Evolutionary conservation across 2,329 filamentous ascomycete species (phyloP).

Genomic region (Lachnellula occidentalis): DNA sequence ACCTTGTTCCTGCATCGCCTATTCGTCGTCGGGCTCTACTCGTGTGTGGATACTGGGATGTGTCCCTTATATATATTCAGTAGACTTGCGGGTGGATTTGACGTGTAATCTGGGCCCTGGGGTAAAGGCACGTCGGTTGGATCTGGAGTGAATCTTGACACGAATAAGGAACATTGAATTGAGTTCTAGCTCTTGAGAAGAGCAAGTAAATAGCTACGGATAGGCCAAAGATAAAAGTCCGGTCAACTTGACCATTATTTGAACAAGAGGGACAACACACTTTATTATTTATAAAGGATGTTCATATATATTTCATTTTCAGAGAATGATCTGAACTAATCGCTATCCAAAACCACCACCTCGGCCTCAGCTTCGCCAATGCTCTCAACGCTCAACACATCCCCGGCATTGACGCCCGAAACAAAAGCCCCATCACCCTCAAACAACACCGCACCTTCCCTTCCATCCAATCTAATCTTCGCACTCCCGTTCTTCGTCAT

Average conservation of each 20-base stretch:
- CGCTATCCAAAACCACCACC: conserved; percentile 27
- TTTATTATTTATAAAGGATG: background rate
- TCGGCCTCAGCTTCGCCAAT: conserved; percentile 64
- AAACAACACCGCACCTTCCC: conserved; percentile 59
- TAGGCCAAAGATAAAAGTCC: no score
- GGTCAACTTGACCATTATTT: no score
- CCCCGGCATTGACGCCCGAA: conserved; percentile 56
- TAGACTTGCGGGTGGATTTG: no score
- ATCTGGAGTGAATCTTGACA: no score
- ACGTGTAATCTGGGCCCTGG: no score
- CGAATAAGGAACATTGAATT: no score
- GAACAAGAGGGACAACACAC: background rate
- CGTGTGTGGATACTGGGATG: no score
- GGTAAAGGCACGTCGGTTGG: no score
- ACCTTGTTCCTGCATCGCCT: no score
- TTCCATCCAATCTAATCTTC: conserved; percentile 62
- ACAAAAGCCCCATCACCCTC: conserved; percentile 83
- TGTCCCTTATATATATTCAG: no score
- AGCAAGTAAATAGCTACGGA: background rate
- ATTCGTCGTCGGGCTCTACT: no score
- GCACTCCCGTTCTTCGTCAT: conserved; percentile 73
- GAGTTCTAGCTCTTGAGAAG: no score
- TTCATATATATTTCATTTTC: background rate
- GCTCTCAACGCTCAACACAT: conserved; percentile 60
- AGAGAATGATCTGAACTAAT: conserved; percentile 13